Conservation (phyloP, 164 flowering plant species). For the Aristolochia contorta region DNA sequence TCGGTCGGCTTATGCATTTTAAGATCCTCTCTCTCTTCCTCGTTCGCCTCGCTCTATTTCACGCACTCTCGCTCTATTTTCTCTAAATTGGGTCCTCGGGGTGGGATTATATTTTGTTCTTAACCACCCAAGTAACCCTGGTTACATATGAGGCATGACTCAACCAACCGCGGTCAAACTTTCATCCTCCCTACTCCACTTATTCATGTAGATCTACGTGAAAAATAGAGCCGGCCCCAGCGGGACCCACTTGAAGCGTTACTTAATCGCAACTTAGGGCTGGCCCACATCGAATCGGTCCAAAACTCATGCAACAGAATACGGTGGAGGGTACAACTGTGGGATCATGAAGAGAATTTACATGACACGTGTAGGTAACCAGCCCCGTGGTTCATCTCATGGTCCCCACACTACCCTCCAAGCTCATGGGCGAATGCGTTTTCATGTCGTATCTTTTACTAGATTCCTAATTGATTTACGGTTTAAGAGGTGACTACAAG, state of each 20-base stretch:
- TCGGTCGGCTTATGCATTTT: slow-evolving; percentile 4
- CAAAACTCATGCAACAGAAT: no score
- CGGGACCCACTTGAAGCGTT: no score
- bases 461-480: no score
- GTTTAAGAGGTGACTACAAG: no score
- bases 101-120: slow-evolving; percentile 1
- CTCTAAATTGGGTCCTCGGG: background rate
- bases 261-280: no score
- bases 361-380: background rate
- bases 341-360: background rate
- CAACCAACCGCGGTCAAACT: slow-evolving; percentile 9
- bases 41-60: background rate
- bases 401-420: background rate
- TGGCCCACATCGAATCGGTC: no score
- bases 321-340: no score
- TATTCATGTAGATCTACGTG: no score
- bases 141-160: slow-evolving; percentile 4
- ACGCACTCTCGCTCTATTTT: background rate
- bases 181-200: background rate
- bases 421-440: no score
- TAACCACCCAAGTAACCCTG: slow-evolving; percentile 15
- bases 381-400: background rate
- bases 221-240: no score
- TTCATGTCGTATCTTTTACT: no score
- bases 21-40: background rate